Percentiles rank a stretch among this genome's conserved stretches.
phyloP scores from a whole-genome alignment of 768 basidiomycete genomes.

The Ramaria sp. region DNA sequence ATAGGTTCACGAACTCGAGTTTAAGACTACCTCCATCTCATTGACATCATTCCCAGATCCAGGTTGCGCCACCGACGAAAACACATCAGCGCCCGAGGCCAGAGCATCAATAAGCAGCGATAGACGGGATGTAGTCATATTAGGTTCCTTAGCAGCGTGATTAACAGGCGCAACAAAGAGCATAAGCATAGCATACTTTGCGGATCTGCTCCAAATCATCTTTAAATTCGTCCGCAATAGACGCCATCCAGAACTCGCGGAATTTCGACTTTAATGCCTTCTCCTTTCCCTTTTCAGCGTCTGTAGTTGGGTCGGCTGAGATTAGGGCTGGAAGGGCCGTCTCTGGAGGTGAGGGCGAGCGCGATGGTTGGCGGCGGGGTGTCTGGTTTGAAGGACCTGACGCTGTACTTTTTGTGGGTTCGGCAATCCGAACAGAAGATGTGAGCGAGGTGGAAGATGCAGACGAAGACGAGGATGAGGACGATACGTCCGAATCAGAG shows the following conservation, averaged over 20 bases:
- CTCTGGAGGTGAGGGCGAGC: slow-evolving; percentile 24
- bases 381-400: neutral
- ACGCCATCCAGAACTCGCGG: slow-evolving; percentile 80
- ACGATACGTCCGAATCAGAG: slow-evolving; percentile 1
- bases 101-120: slow-evolving; percentile 74
- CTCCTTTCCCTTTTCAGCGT: slow-evolving; percentile 33
- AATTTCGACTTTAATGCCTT: slow-evolving; percentile 54
- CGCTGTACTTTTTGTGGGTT: neutral
- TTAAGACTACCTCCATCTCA: slow-evolving; percentile 71
- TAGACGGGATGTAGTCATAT: slow-evolving; percentile 55
- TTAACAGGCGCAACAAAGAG: neutral
- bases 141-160: slow-evolving; percentile 39
- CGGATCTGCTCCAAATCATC: slow-evolving; percentile 78
- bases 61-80: slow-evolving; percentile 30
- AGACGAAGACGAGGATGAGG: neutral
- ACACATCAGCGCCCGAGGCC: slow-evolving; percentile 68
- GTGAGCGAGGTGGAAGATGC: neutral
- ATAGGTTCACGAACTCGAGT: neutral
- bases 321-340: slow-evolving; percentile 47
- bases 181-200: slow-evolving; percentile 36
- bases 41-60: slow-evolving; percentile 28
- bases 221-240: slow-evolving; percentile 71
- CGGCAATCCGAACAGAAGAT: neutral
- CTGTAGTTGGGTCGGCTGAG: slow-evolving; percentile 19
- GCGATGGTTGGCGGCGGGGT: slow-evolving; percentile 13